Percentiles rank a stretch among this genome's conserved stretches.
Conservation (phyloP, 192 early-diverging fungal species). For the Coemansia umbellata region DNA sequence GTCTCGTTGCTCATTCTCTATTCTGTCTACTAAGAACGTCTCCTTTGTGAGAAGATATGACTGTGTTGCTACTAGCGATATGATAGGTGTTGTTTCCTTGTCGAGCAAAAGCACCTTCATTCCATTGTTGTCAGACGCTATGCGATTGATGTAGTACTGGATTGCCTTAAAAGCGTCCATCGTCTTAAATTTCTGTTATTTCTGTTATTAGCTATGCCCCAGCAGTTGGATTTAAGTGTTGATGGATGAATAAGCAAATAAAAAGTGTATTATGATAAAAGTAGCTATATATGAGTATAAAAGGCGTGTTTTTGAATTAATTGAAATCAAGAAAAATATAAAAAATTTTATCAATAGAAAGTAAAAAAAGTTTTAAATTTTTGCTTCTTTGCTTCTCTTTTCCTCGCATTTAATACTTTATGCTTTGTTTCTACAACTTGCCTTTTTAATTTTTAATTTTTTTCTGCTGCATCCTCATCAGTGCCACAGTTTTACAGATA, state of each 20-base stretch:
- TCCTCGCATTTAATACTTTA: no score
- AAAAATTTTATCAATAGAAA: neutral
- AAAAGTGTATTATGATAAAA: no score
- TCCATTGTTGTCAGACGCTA: slow-evolving; percentile 84
- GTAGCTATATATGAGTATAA: no score
- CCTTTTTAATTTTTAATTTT: neutral
- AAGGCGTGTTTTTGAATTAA: neutral
- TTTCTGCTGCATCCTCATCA: no score
- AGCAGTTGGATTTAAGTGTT: no score
- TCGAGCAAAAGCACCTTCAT: slow-evolving; percentile 98
- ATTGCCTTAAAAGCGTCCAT: slow-evolving; percentile 80
- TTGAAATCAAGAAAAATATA: neutral
- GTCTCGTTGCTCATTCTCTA: slow-evolving; percentile 82
- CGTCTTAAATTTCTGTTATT: neutral
- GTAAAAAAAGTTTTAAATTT: neutral
- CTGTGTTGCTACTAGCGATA: slow-evolving; percentile 92
- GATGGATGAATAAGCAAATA: no score
- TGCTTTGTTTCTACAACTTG: neutral
- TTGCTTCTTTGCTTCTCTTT: no score
- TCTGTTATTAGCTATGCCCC: no score
- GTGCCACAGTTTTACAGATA: no score
- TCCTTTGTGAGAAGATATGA: slow-evolving; percentile 87
- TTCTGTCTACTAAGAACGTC: slow-evolving; percentile 89
- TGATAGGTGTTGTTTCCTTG: slow-evolving; percentile 91
- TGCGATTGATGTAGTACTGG: slow-evolving; percentile 90